Base-by-base conservation (phyloP, 1,139 yeast species). In the Lodderomyces pseudojiufengensis region DNA sequence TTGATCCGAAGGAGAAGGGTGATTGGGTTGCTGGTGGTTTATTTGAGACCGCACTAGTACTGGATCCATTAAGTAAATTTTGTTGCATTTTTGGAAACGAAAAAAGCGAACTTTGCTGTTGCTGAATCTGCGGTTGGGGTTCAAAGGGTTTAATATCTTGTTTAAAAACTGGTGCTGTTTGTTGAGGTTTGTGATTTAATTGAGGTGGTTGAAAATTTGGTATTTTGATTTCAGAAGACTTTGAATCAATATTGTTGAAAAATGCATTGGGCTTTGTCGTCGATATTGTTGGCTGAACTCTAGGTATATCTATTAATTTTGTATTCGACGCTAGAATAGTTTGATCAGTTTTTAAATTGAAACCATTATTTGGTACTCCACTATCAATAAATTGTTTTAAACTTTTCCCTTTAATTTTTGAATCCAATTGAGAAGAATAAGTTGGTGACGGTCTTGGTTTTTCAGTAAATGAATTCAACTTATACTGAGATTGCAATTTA, bases 391-490 rank as follows among this genome's bases (percentile, higher is more conserved):
- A 59, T 12, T 47, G 46, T 13, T 54, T 54, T 30, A 69, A 51
- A 8, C 50, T 43, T n/a, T 49, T 50, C 3, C 60, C 59, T 6
- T 49, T 51, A n/a, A 78, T 55, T 49, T 76, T 78, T 2, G 45
- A 42, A 42, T 82, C 78, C 14, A 85, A 63, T 36, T 70, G 70
- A 2, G 50, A 42, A 1, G 88, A 74, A 51, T 68, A 81, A 0
- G 83, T 70, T 42, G 80, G 90, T 13, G 75, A 61, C 49, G 53
- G 71, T 51, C 65, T 78, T 52, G 61, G 75, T 54, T 76, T 76
- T 13, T 64, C 75, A 24, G 51, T 43, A 50, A 61, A 36, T 43
- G 75, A 67, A 38, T 64, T 57, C 37, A 70, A 59, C 40, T 72
- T 66, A 48, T 80, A 72, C 38, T 57, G 58, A 1, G 54, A 41